phyloP scores from a whole-genome alignment of 2,329 filamentous ascomycete genomes.

The Aspergillus flavus region DNA sequence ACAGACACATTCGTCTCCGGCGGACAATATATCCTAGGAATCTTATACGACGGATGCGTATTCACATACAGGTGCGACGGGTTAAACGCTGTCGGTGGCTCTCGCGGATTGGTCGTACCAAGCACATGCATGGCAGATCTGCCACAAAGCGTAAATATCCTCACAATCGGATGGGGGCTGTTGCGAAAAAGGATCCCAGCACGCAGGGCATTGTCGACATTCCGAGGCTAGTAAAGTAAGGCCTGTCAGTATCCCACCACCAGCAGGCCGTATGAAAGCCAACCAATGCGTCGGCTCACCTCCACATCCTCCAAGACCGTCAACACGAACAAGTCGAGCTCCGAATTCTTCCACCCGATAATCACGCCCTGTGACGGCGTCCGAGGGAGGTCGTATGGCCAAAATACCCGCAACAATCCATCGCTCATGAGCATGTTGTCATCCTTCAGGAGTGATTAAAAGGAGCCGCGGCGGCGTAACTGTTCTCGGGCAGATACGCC shows the following conservation, averaged over 20 bases:
- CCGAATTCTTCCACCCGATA: slow-evolving; percentile 94
- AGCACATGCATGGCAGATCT: slow-evolving; percentile 81
- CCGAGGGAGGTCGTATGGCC: slow-evolving; percentile 82
- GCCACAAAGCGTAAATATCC: slow-evolving; percentile 84
- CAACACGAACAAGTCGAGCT: slow-evolving; percentile 85
- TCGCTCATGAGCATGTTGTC: slow-evolving; percentile 68
- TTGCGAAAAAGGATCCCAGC: slow-evolving; percentile 81
- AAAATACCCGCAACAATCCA: slow-evolving; percentile 97
- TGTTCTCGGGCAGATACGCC: slow-evolving; percentile 96
- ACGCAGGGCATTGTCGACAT: slow-evolving; percentile 85
- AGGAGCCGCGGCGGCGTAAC: slow-evolving; percentile 88
- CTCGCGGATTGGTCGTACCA: slow-evolving; percentile 72
- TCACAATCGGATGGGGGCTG: slow-evolving; percentile 74
- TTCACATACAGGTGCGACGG: slow-evolving; percentile 70
- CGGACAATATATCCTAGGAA: slow-evolving; percentile 74
- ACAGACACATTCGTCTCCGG: slow-evolving; percentile 68
- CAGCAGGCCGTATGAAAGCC: neutral
- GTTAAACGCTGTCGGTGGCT: slow-evolving; percentile 57
- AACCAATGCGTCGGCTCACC: slow-evolving; percentile 53
- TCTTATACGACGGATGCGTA: slow-evolving; percentile 51
- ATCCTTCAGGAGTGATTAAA: slow-evolving; percentile 61
- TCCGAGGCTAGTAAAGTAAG: slow-evolving; percentile 59
- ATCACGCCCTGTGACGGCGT: slow-evolving; percentile 79
- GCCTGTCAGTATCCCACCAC: slow-evolving; percentile 8
- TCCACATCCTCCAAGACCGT: slow-evolving; percentile 89